Percentiles rank a stretch among this genome's conserved stretches.
phyloP scores from a whole-genome alignment of 768 basidiomycete genomes.

The Leucosporidium yakuticum region DNA sequence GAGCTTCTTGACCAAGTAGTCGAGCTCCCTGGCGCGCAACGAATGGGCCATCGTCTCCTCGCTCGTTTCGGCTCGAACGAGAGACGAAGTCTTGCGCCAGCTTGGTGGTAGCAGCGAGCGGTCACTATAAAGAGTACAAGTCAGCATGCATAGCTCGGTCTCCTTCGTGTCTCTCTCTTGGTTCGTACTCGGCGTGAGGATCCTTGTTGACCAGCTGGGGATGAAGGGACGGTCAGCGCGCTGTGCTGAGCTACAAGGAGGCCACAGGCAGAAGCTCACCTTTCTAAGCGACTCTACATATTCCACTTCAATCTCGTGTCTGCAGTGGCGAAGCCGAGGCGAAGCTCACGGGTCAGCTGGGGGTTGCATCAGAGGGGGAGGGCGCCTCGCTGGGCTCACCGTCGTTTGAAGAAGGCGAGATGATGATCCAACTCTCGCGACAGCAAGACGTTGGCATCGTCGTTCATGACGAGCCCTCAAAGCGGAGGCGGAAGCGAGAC shows the following conservation, averaged over 20 bases:
- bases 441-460: neutral
- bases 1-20: conserved; percentile 14
- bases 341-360: neutral
- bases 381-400: neutral
- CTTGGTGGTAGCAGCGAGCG: neutral
- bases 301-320: conserved; percentile 35
- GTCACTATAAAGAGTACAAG: neutral
- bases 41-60: conserved; percentile 25
- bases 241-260: neutral
- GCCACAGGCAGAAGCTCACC: conserved; percentile 8
- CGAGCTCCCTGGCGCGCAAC: conserved; percentile 5
- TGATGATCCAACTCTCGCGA: conserved; percentile 18
- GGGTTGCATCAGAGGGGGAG: neutral
- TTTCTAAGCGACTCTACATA: conserved; percentile 32
- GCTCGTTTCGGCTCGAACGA: conserved; percentile 12
- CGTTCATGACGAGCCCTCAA: too few species aligned
- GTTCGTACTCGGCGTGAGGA: neutral
- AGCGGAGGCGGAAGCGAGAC: too few species aligned
- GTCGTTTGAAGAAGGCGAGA: conserved; percentile 14
- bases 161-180: neutral
- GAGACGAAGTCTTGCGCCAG: conserved; percentile 28
- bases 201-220: conserved; percentile 1
- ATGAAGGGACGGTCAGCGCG: neutral
- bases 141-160: neutral
- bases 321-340: conserved; percentile 4